A percentile compares a stretch with the other conserved stretches of the same genome.
Evolutionary conservation across 2,329 filamentous ascomycete genomes (phyloP).

Genomic region (Penicillium sp.): DNA sequence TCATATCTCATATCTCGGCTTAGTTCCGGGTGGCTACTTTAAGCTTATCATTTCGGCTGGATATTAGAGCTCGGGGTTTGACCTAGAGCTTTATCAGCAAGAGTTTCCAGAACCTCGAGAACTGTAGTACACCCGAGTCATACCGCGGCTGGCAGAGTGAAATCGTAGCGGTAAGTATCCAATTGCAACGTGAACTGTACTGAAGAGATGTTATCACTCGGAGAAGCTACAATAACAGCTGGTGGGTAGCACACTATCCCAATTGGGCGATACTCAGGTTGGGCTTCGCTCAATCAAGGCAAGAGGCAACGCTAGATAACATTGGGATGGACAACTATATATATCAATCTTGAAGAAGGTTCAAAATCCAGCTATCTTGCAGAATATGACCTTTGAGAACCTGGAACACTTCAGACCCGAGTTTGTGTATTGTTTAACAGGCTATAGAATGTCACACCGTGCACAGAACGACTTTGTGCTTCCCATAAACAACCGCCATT

Average conservation of each 20-base stretch:
- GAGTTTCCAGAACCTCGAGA: neutral
- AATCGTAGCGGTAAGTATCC: neutral
- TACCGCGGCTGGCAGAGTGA: neutral
- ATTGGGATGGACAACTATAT: neutral
- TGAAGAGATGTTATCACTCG: neutral
- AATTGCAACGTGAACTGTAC: neutral
- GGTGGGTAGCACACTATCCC: neutral
- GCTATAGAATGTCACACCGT: neutral
- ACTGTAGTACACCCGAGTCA: neutral
- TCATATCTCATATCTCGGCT: neutral
- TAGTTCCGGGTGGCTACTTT: neutral
- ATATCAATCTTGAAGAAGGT: neutral
- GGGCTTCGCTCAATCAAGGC: neutral
- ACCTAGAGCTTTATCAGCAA: neutral
- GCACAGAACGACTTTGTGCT: neutral
- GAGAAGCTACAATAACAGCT: neutral
- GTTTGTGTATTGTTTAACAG: neutral
- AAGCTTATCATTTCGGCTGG: neutral
- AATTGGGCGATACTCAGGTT: neutral
- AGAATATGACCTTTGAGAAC: neutral
- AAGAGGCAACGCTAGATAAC: neutral
- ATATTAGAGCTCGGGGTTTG: neutral
- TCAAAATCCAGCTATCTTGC: neutral
- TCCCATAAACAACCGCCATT: neutral
- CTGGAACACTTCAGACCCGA: neutral